phyloP scores from a whole-genome alignment of 441 rosid species.

The Pelargonium myrrhifolium region DNA sequence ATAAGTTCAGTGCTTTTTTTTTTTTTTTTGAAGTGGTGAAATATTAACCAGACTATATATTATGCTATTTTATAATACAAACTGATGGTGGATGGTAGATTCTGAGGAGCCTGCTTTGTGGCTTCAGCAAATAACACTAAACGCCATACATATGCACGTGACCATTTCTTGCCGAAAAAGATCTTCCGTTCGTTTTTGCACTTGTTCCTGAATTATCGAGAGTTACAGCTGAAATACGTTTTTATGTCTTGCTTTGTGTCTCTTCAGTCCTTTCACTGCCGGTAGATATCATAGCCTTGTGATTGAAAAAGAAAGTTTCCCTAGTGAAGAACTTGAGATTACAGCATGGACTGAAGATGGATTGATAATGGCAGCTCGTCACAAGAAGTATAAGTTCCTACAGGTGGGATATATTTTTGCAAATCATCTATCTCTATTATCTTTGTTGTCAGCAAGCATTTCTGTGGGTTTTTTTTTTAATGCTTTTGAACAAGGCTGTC shows the following conservation, averaged over 20 bases:
- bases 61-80: too few relatives aligned
- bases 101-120: too few relatives aligned
- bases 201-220: not conserved
- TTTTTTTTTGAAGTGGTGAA: too few relatives aligned
- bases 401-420: slow-evolving; percentile 41
- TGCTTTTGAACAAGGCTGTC: not conserved
- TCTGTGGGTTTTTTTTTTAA: too few relatives aligned
- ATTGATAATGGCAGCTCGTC: slow-evolving; percentile 93
- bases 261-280: slow-evolving; percentile 71
- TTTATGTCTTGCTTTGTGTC: not conserved
- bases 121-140: too few relatives aligned
- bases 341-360: slow-evolving; percentile 97
- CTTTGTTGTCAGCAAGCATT: not conserved
- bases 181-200: not conserved
- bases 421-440: not conserved
- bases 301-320: slow-evolving; percentile 71
- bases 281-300: slow-evolving; percentile 93
- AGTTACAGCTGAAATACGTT: not conserved
- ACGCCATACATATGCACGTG: too few relatives aligned
- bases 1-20: too few relatives aligned
- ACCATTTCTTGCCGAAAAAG: too few relatives aligned
- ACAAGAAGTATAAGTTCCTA: slow-evolving; percentile 61
- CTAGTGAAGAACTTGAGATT: slow-evolving; percentile 61
- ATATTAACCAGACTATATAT: too few relatives aligned
- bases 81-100: too few relatives aligned